These are phyloP conservation scores for Populus hybrid DNA, from an alignment of 441 rosid species.

Conservation along the genomic window DNA sequence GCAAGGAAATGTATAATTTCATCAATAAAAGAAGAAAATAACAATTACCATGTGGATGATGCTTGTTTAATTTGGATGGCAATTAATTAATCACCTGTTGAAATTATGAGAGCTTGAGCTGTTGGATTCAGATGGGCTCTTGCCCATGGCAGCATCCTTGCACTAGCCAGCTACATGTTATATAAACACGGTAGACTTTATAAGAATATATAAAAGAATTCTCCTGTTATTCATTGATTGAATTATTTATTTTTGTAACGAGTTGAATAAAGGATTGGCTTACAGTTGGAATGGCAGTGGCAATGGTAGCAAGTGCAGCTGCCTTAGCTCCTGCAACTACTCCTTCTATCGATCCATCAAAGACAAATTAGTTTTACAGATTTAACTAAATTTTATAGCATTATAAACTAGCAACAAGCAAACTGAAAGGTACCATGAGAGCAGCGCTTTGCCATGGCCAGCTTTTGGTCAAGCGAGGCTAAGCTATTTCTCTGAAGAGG, in stretches of 20 bases:
- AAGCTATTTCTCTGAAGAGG: slow-evolving; percentile 42
- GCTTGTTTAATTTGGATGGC: background rate
- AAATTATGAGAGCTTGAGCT: slow-evolving; percentile 74
- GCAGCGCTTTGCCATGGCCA: slow-evolving; percentile 61
- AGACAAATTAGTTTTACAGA: background rate
- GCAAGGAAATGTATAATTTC: slow-evolving; percentile 10
- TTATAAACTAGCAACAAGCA: background rate
- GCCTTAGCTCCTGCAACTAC: slow-evolving; percentile 74
- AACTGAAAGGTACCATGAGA: slow-evolving; percentile 39
- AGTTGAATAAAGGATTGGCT: slow-evolving; percentile 8
- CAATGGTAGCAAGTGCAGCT: slow-evolving; percentile 54
- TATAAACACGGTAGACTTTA: background rate
- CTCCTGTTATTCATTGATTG: background rate
- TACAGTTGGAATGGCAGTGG: slow-evolving; percentile 72
- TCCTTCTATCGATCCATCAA: slow-evolving; percentile 47
- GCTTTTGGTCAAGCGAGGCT: slow-evolving; percentile 54
- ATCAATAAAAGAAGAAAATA: slow-evolving; percentile 1
- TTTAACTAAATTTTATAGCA: background rate
- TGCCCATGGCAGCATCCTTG: slow-evolving; percentile 75
- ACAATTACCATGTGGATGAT: background rate
- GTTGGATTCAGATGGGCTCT: slow-evolving; percentile 66
- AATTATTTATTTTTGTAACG: background rate
- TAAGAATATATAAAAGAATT: background rate
- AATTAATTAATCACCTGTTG: slow-evolving; percentile 39
- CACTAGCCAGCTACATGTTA: slow-evolving; percentile 60